Conservation (phyloP, 805 yeast genomes). For the Lipomyces spencermartinsiae region DNA sequence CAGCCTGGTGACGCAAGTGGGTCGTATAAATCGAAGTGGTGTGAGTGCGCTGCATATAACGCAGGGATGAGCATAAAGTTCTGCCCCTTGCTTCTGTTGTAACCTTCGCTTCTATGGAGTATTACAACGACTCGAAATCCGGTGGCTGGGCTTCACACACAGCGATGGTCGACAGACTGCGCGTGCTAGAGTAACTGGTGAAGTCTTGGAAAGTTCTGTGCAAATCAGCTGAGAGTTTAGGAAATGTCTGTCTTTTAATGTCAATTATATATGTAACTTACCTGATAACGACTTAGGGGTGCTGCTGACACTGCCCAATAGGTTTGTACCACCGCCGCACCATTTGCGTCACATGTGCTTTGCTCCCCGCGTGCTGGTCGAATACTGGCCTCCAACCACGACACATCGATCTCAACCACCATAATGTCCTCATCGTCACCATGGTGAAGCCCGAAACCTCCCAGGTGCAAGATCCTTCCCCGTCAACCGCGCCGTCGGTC, state of each 20-base stretch:
- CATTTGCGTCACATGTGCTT: neutral
- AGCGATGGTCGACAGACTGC: no score
- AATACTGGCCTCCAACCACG: neutral
- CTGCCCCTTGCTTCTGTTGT: neutral
- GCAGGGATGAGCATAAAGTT: neutral
- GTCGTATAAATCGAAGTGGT: neutral
- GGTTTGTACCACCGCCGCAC: neutral
- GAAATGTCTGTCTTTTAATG: no score
- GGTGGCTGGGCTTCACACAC: no score
- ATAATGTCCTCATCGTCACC: neutral
- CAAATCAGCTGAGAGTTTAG: no score
- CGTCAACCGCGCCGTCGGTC: constrained; percentile 4
- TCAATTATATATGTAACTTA: no score
- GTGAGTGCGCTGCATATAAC: neutral
- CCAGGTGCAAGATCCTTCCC: neutral
- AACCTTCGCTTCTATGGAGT: no score
- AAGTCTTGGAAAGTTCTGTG: no score
- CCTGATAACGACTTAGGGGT: no score
- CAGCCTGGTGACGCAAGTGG: neutral
- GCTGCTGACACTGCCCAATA: neutral
- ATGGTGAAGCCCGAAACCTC: neutral
- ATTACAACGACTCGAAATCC: no score
- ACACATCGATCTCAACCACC: neutral
- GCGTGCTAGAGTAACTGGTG: no score
- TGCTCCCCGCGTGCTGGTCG: neutral